Evolutionary conservation across 139 green algal genomes (phyloP), one percentile per base, ranked within the genome.

Genomic region (Auxenochlorella pyrenoidosa): DNA sequence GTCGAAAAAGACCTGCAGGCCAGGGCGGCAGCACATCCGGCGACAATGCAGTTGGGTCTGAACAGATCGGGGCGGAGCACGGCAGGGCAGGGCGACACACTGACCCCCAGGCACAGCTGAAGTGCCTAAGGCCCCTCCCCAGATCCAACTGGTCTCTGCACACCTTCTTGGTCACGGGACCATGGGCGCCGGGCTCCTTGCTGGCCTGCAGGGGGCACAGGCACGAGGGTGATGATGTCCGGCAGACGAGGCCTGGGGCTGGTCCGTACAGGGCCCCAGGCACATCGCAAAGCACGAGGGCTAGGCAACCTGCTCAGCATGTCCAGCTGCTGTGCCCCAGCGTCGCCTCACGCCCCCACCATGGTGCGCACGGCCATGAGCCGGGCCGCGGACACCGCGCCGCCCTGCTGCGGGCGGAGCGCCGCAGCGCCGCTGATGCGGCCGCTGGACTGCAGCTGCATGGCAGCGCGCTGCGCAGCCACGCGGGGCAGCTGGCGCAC

Each of bases 91-190:
- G n/a, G n/a, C n/a, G n/a, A n/a, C n/a, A n/a, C n/a, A n/a, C n/a
- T n/a, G n/a, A n/a, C n/a, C n/a, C n/a, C n/a, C n/a, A n/a, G n/a
- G n/a, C n/a, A n/a, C n/a, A n/a, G n/a, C n/a, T n/a, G n/a, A n/a
- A n/a, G n/a, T n/a, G n/a, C n/a, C n/a, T n/a, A n/a, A n/a, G n/a
- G n/a, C n/a, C n/a, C 10, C 47, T 54, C 47, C 47, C 47, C 10
- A 10, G 8, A 54, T 18, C 47, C 10, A 54, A 10, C 47, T 54
- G 47, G 47, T 54, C 1, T 19, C 5, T 28, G 34, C 22, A 8
- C 75, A 89, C 86, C 75, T 86, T 86, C 77, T 89, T 85, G 77
- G 86, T 89, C 22, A 89, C 51, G 0, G 86, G 75, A 60, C 60
- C 76, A 47, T 70, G 47, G 5, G 68, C 36, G 3, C 43, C 26